Evolutionary conservation across 305 asterid genomes (phyloP), one percentile per base, ranked within the genome.

Genomic region (Fraxinus sp.): DNA sequence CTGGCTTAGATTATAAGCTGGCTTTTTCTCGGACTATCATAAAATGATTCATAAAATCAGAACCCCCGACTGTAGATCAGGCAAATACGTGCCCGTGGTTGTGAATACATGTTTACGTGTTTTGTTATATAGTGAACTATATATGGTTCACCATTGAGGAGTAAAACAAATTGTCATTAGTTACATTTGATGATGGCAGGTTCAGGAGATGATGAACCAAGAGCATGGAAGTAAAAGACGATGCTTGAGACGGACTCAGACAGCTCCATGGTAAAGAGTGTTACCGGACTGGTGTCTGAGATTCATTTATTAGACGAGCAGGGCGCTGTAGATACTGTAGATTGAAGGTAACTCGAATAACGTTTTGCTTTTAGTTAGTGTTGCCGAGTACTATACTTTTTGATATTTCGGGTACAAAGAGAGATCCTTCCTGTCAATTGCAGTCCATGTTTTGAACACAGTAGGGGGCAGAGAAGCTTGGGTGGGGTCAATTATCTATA

Each of bases 221-320:
- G 92, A 89, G 79, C 86, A 46, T 2, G 95, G 93, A 81, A 80
- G 30, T 18, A 94, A 93, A 91, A 90, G 88, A 71, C 93, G 87
- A 79, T 85, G 98, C 87, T 87, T 94, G 87, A 93, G 97, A 80
- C 91, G 99, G 83, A 96, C 98, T 57, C 95, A 90, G 90, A 92
- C 97, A 4, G 92, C 98, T 77, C 16, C 14, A 41, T 41, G 52
- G 52, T 41, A 41, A 41, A 41, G 52, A 9, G 90, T n/a, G 62
- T 41, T 44, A 52, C 41, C 8, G 18, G 64, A 28, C 62, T 68
- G 44, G 46, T 39, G 52, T 10, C 18, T 75, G 82, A 49, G 41
- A 72, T 36, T 62, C 74, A 81, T 75, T 26, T 70, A 73, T 80
- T 74, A 78, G 68, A 73, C 7, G 32, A 16, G 64, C 74, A 30